These are phyloP conservation scores for Tetrahymena thermophila DNA, from an alignment of 73 alveolate genomes.

Conservation along the genomic window DNA sequence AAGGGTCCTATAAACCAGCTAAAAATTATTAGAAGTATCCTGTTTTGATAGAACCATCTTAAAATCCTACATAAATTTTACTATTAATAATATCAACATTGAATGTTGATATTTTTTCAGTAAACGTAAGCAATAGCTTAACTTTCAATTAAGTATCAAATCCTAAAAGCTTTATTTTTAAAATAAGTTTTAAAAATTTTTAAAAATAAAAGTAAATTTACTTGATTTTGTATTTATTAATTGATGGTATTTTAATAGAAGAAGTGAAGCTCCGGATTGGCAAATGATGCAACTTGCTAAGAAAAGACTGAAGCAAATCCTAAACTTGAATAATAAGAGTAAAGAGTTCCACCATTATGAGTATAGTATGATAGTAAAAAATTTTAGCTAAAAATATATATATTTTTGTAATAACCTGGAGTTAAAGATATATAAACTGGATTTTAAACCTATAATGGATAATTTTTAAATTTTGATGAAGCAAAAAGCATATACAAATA, in stretches of 20 bases:
- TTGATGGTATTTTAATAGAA: not conserved
- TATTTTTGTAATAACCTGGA: not conserved
- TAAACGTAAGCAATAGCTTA: not conserved
- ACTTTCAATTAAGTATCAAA: not conserved
- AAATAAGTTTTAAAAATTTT: not conserved
- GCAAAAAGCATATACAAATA: not conserved
- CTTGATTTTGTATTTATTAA: not conserved
- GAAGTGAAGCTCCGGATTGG: not conserved
- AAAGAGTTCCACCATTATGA: not conserved
- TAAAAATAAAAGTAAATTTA: not conserved
- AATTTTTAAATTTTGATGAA: not conserved
- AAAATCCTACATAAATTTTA: not conserved
- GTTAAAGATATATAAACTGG: not conserved
- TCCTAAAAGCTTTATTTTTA: not conserved
- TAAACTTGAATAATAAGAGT: not conserved
- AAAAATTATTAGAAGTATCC: not conserved
- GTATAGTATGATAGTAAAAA: not conserved
- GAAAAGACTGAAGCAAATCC: not conserved
- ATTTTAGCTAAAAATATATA: not conserved
- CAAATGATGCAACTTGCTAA: not conserved
- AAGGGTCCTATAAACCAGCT: not conserved
- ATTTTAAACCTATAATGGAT: not conserved
- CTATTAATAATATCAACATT: not conserved
- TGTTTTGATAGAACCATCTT: not conserved
- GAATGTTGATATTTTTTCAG: not conserved